Evolutionary conservation across 1,284 basidiomycete genomes (phyloP).

Genomic region (Cutaneotrichosporon mucoides): DNA sequence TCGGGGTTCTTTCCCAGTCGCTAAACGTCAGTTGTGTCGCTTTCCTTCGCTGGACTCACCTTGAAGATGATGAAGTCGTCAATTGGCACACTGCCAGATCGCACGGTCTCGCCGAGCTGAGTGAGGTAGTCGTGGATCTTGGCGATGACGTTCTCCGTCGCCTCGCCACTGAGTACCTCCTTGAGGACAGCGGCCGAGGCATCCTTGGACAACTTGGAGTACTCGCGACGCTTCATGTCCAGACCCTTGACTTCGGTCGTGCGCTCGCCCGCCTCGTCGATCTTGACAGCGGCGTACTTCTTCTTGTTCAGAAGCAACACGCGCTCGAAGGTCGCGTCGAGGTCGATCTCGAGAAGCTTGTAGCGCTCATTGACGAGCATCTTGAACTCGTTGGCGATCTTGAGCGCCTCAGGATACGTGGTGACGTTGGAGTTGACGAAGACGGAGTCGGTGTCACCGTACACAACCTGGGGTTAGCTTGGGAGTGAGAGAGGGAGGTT

Average conservation of each 20-base stretch:
- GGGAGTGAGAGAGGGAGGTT: too few relatives aligned
- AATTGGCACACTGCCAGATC: slow-evolving; percentile 68
- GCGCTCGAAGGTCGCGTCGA: slow-evolving; percentile 91
- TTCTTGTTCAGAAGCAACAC: slow-evolving; percentile 96
- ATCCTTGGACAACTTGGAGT: slow-evolving; percentile 84
- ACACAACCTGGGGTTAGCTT: slow-evolving; percentile 62
- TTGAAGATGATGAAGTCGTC: slow-evolving; percentile 96
- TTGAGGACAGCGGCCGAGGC: slow-evolving; percentile 86
- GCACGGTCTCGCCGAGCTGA: slow-evolving; percentile 68
- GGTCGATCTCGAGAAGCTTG: slow-evolving; percentile 91
- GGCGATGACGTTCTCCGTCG: slow-evolving; percentile 83
- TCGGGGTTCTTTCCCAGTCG: slow-evolving; percentile 90
- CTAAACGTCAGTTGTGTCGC: slow-evolving; percentile 49
- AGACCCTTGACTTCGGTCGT: slow-evolving; percentile 91
- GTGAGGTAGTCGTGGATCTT: slow-evolving; percentile 89
- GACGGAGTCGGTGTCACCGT: slow-evolving; percentile 98
- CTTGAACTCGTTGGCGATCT: slow-evolving; percentile 90
- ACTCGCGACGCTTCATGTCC: slow-evolving; percentile 98
- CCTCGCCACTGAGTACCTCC: slow-evolving; percentile 85
- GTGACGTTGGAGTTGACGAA: slow-evolving; percentile 96
- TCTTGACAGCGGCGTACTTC: slow-evolving; percentile 96
- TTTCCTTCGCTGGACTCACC: slow-evolving; percentile 51
- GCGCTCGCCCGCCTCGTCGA: slow-evolving; percentile 71
- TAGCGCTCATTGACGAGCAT: slow-evolving; percentile 95
- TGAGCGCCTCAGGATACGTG: slow-evolving; percentile 79